Conservation (phyloP, 2,329 filamentous ascomycete species). For the Alternaria metachromatica region DNA sequence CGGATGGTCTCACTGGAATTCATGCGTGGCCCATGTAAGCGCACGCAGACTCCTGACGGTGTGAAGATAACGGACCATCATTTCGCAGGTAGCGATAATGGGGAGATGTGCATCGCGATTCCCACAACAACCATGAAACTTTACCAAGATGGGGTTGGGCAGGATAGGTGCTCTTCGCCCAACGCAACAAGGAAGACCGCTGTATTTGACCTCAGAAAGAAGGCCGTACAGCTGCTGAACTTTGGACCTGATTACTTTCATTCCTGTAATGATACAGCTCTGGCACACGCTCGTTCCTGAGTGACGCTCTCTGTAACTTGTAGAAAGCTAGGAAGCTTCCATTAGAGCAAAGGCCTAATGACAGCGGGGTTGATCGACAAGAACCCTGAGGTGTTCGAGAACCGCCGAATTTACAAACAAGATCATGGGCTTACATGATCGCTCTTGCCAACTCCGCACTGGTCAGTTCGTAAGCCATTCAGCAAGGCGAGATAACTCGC, state of each 20-base stretch:
- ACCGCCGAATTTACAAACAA: constrained; percentile 3
- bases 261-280: neutral
- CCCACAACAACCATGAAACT: neutral
- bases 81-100: neutral
- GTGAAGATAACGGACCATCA: neutral
- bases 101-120: constrained; percentile 1
- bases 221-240: neutral
- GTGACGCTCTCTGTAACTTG: neutral
- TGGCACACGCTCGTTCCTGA: neutral
- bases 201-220: neutral
- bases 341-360: neutral
- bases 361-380: neutral
- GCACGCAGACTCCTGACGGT: neutral
- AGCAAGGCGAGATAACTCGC: constrained; percentile 8
- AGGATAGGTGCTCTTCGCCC: neutral
- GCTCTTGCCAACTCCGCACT: constrained; percentile 18
- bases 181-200: constrained; percentile 8
- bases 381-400: constrained; percentile 6
- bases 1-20: constrained; percentile 1
- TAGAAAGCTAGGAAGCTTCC: neutral
- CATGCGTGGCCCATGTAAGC: neutral
- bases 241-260: neutral
- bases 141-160: neutral
- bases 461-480: constrained; percentile 27
- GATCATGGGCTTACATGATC: constrained; percentile 15